Conservation (phyloP, 345 rosid species). For the Raphanus raphanistrum region DNA sequence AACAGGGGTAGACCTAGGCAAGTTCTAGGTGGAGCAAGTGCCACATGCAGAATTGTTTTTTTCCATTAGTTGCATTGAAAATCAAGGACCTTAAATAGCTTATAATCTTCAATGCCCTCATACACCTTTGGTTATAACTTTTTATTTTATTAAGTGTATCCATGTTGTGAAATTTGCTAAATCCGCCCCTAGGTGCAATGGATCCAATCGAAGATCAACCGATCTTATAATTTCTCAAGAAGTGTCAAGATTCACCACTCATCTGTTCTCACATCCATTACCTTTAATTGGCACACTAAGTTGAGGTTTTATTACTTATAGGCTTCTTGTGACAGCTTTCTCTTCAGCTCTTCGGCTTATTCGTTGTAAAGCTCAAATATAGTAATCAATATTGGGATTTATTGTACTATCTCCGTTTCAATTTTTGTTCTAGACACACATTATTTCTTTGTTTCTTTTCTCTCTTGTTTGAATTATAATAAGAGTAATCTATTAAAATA, state of each 20-base stretch:
- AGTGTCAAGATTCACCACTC: too few species aligned
- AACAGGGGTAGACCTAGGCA: too few species aligned
- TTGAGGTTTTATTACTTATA: neutral
- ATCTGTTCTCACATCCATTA: neutral
- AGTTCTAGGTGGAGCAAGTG: too few species aligned
- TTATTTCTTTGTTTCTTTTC: neutral
- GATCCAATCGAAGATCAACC: too few species aligned
- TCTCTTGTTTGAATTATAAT: neutral
- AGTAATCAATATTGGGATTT: neutral
- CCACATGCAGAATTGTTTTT: too few species aligned
- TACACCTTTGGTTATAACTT: too few species aligned
- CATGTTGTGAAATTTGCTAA: neutral
- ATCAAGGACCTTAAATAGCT: too few species aligned
- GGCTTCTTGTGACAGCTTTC: neutral
- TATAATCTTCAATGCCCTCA: too few species aligned
- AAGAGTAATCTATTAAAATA: neutral
- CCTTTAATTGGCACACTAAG: neutral
- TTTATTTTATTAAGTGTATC: neutral
- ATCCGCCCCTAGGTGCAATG: neutral
- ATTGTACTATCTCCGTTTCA: neutral
- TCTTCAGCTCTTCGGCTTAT: neutral
- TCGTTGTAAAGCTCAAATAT: neutral
- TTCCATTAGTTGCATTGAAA: too few species aligned
- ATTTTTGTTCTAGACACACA: neutral
- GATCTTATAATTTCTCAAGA: too few species aligned